A percentile compares a stretch with the other conserved stretches of the same genome.
phyloP scores from a whole-genome alignment of 441 rosid species.

The Populus hybrid region DNA sequence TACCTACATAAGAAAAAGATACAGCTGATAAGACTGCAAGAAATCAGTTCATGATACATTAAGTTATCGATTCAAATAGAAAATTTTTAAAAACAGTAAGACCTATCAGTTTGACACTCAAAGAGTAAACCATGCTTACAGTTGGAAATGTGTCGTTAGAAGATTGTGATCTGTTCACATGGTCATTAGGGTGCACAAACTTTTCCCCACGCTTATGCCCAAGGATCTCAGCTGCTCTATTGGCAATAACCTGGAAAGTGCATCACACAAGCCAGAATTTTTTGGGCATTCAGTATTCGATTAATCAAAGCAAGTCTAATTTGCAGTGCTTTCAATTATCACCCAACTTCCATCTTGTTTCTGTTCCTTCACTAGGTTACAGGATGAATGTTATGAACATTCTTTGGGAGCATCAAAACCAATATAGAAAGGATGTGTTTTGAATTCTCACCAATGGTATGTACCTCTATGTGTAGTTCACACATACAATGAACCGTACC shows the following conservation, averaged over 20 bases:
- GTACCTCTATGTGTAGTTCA: not conserved
- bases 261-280: not conserved
- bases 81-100: not conserved
- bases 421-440: not conserved
- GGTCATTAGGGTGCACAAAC: conserved; percentile 94
- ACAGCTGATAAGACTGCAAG: conserved; percentile 8
- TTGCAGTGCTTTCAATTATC: not conserved
- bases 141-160: conserved; percentile 97
- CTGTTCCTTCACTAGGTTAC: not conserved
- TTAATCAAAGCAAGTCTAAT: conserved; percentile 4
- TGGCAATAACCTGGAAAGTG: conserved; percentile 79
- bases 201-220: conserved; percentile 87
- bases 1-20: conserved; percentile 42
- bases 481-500: not conserved
- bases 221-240: conserved; percentile 94
- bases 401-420: not conserved
- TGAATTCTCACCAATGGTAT: not conserved
- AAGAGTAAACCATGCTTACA: conserved; percentile 39
- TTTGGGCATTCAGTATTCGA: not conserved
- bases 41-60: not conserved
- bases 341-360: not conserved
- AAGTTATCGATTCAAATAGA: not conserved
- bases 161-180: conserved; percentile 91
- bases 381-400: not conserved
- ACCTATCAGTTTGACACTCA: not conserved